Conservation (phyloP, 2,329 filamentous ascomycete species). For the Verticillium nonalfalfae region DNA sequence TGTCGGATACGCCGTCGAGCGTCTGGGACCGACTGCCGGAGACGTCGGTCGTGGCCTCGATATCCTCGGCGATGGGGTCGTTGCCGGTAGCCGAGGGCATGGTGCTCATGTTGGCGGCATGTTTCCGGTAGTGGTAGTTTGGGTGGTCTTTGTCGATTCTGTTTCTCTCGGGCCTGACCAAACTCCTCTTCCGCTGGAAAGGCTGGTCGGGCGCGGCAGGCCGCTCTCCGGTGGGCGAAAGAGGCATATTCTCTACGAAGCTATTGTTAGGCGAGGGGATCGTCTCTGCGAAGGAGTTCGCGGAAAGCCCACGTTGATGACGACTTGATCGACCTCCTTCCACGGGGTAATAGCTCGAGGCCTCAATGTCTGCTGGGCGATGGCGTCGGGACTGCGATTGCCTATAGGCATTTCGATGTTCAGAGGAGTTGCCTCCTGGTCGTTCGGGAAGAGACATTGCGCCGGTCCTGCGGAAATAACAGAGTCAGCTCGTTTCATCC, state of each 20-base stretch:
- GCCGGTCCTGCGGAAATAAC: slow-evolving; percentile 19
- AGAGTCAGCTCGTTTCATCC: slow-evolving; percentile 4
- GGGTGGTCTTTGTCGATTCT: slow-evolving; percentile 82
- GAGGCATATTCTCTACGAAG: slow-evolving; percentile 40
- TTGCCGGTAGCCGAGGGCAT: slow-evolving; percentile 89
- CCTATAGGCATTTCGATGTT: slow-evolving; percentile 59
- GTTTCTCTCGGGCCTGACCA: slow-evolving; percentile 84
- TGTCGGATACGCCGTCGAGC: slow-evolving; percentile 38
- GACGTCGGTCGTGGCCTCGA: slow-evolving; percentile 57
- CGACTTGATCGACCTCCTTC: not conserved
- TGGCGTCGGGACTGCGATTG: slow-evolving; percentile 61
- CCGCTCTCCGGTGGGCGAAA: slow-evolving; percentile 39
- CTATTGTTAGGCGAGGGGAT: slow-evolving; percentile 48
- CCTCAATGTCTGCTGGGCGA: slow-evolving; percentile 64
- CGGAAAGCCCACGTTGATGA: slow-evolving; percentile 51
- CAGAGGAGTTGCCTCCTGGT: slow-evolving; percentile 56
- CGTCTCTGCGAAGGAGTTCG: slow-evolving; percentile 53
- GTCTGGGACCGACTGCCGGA: slow-evolving; percentile 34
- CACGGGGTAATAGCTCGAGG: slow-evolving; percentile 43
- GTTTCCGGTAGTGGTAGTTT: slow-evolving; percentile 92
- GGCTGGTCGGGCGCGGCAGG: slow-evolving; percentile 20
- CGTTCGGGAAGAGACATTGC: slow-evolving; percentile 58
- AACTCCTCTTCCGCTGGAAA: slow-evolving; percentile 69
- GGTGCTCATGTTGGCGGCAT: slow-evolving; percentile 88
- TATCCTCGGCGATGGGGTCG: slow-evolving; percentile 77